phyloP scores from a whole-genome alignment of 768 basidiomycete genomes.

The Trametes cinnabarina region DNA sequence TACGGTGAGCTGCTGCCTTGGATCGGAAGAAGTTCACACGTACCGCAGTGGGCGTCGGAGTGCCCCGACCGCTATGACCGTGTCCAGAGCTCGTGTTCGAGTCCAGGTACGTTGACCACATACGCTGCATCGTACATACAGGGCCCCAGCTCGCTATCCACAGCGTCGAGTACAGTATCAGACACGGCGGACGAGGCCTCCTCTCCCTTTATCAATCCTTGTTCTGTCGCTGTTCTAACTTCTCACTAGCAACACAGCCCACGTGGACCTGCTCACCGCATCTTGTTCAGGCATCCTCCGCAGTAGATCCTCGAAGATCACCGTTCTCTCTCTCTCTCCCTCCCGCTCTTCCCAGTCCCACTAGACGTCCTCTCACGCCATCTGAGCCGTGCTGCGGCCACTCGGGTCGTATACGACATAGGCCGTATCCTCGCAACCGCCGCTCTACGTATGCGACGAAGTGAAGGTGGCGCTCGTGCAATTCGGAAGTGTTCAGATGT shows the following conservation, averaged over 20 bases:
- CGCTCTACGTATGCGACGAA: neutral
- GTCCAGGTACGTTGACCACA: constrained; percentile 55
- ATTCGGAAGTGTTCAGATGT: neutral
- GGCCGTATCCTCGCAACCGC: neutral
- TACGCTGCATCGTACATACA: constrained; percentile 42
- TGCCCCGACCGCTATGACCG: neutral
- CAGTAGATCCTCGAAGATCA: neutral
- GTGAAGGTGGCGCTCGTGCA: neutral
- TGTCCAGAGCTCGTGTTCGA: constrained; percentile 18
- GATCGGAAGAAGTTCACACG: constrained; percentile 17
- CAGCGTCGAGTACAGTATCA: neutral
- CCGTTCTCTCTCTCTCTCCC: neutral
- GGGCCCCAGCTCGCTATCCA: neutral
- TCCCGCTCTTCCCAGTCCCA: neutral
- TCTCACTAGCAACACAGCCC: neutral
- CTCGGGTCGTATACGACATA: neutral
- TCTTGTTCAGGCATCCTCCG: neutral
- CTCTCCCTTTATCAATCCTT: neutral
- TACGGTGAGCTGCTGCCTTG: constrained; percentile 8
- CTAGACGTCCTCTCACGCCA: neutral
- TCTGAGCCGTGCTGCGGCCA: neutral
- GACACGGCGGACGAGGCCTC: neutral
- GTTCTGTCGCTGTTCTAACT: neutral
- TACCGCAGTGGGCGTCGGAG: constrained; percentile 12
- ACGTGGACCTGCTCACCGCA: constrained; percentile 1